These are phyloP conservation scores for Arachis stenosperma DNA, from an alignment of 306 rosid genomes.

Conservation along the genomic window DNA sequence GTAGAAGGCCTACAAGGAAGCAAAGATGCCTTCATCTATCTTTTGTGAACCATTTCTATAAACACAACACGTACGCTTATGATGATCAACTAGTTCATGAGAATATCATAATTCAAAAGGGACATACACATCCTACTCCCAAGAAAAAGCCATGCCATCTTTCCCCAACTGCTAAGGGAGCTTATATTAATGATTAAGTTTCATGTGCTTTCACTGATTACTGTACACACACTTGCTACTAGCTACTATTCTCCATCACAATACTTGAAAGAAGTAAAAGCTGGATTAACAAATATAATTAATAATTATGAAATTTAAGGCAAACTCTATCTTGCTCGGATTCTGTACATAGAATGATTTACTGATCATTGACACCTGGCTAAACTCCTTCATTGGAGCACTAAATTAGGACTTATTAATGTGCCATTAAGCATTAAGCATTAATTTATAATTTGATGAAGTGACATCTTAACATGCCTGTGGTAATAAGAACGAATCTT, in stretches of 20 bases:
- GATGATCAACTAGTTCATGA: conserved; percentile 4
- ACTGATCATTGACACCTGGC: conserved; percentile 85
- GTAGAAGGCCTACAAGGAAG: not conserved
- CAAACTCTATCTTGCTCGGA: conserved; percentile 44
- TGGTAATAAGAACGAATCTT: conserved; percentile 54
- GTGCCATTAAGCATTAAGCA: conserved; percentile 15
- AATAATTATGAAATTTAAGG: conserved; percentile 11
- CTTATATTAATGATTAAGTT: conserved; percentile 37
- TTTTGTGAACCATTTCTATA: conserved; percentile 8
- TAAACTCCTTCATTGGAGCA: conserved; percentile 21
- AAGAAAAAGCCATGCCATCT: conserved; percentile 35
- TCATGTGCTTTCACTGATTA: conserved; percentile 60
- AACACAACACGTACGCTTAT: conserved; percentile 22
- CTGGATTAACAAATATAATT: conserved; percentile 31
- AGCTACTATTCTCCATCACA: conserved; percentile 12
- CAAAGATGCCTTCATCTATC: not conserved
- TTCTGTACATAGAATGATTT: conserved; percentile 48
- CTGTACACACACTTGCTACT: conserved; percentile 29
- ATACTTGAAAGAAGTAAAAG: conserved; percentile 36
- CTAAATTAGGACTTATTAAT: conserved; percentile 18
- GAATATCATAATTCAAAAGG: conserved; percentile 26
- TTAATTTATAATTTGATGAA: conserved; percentile 29
- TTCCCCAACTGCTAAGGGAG: conserved; percentile 29
- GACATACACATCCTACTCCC: conserved; percentile 31
- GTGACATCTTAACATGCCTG: conserved; percentile 34